These are phyloP conservation scores for Colletotrichum lindemuthianum DNA, from an alignment of 2,329 filamentous ascomycete species.

Conservation along the genomic window DNA sequence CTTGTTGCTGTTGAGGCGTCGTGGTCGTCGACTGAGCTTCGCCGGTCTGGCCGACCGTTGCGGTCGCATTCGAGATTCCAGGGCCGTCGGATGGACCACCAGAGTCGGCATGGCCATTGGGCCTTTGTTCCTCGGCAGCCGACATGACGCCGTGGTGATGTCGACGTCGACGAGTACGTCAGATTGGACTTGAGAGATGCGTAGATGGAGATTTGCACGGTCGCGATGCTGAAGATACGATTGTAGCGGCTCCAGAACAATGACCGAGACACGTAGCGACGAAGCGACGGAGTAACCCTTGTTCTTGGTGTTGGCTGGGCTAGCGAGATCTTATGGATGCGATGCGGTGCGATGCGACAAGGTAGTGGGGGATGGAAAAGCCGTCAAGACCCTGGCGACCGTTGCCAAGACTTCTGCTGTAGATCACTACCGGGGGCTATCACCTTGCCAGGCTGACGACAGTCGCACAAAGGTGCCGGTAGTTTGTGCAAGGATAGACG, in stretches of 20 bases:
- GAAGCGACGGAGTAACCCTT: no score
- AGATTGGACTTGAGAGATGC: no score
- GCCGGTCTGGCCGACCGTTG: background rate
- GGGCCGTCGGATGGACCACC: conserved; percentile 2
- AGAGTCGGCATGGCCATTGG: conserved; percentile 27
- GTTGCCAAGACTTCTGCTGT: conserved; percentile 30
- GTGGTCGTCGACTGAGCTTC: conserved; percentile 4
- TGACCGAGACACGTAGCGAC: no score
- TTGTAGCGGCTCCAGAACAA: no score
- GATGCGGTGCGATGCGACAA: background rate
- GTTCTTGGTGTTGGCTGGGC: conserved; percentile 4
- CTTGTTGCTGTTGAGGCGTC: conserved; percentile 1
- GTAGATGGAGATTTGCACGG: no score
- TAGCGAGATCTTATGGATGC: conserved; percentile 3
- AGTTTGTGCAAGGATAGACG: no score
- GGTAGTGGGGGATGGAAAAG: conserved; percentile 16
- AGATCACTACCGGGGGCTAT: conserved; percentile 24
- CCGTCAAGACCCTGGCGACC: conserved; percentile 27
- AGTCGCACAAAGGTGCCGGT: background rate
- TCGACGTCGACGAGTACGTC: no score
- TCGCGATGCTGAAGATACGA: no score
- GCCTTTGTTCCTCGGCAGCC: conserved; percentile 26
- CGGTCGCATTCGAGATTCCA: conserved; percentile 20
- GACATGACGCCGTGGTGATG: conserved; percentile 12
- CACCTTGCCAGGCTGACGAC: conserved; percentile 21